Conservation (phyloP, 768 basidiomycete species). For the Lyophyllum semitale region DNA sequence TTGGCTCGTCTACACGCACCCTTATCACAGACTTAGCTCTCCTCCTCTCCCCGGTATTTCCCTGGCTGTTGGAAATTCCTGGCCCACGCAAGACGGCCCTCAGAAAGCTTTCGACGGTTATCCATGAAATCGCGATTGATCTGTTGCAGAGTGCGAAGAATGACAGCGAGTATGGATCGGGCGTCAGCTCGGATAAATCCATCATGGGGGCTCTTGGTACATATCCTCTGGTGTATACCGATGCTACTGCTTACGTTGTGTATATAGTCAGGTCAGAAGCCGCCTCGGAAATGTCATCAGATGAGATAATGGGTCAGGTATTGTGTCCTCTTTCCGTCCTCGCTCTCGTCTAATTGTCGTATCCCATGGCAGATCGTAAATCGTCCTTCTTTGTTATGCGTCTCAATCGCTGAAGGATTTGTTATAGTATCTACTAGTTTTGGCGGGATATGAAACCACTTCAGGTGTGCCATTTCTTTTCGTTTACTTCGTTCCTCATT, state of each 20-base stretch:
- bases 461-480: no score
- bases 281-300: neutral
- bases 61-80: neutral
- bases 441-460: no score
- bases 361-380: neutral
- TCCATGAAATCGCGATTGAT: conserved; percentile 25
- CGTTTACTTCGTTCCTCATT: no score
- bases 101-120: neutral
- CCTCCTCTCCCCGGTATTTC: neutral
- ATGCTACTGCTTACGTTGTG: neutral
- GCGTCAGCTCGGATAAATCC: conserved; percentile 16
- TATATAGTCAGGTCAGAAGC: neutral
- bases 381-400: neutral
- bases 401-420: neutral
- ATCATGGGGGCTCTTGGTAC: conserved; percentile 26
- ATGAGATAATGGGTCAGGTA: neutral
- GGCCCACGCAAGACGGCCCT: neutral
- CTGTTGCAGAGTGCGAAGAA: conserved; percentile 27
- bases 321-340: neutral
- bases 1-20: conserved; percentile 14
- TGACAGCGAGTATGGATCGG: conserved; percentile 13
- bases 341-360: neutral
- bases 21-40: neutral
- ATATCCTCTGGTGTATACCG: neutral
- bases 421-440: conserved; percentile 16